Evolutionary conservation across 2,329 filamentous ascomycete species (phyloP).

Genomic region (Elsinoe necatrix): DNA sequence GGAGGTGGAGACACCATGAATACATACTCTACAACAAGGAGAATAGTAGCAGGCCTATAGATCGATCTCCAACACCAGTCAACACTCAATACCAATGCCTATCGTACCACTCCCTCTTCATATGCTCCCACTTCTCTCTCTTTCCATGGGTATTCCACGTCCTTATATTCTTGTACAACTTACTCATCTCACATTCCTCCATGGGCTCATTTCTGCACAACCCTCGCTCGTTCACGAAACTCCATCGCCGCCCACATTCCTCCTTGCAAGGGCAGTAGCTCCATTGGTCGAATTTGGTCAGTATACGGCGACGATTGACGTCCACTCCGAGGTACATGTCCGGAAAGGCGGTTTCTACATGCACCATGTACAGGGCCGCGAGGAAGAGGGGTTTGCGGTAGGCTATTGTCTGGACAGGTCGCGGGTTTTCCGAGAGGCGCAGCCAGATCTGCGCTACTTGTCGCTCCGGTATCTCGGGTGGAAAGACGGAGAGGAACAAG

Average conservation of each 20-base stretch:
- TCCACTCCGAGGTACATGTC: background rate
- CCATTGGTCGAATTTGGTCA: background rate
- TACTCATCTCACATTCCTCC: background rate
- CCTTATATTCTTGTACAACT: background rate
- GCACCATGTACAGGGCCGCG: background rate
- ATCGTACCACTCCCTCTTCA: background rate
- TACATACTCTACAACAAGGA: too few relatives aligned
- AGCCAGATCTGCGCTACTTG: background rate
- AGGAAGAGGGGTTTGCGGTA: background rate
- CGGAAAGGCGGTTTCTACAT: background rate
- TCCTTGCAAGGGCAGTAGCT: background rate
- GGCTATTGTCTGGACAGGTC: background rate
- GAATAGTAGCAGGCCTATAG: too few relatives aligned
- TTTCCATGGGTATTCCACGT: background rate
- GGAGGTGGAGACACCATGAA: too few relatives aligned
- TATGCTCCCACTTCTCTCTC: background rate
- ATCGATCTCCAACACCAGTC: too few relatives aligned
- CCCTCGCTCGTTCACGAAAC: conserved; percentile 5
- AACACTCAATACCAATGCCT: too few relatives aligned
- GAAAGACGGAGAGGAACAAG: background rate
- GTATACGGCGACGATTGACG: background rate
- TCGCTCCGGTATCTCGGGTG: background rate
- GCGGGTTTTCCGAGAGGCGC: background rate
- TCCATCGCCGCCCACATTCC: background rate
- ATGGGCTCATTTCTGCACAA: background rate